A percentile compares a stretch with the other conserved stretches of the same genome.
Evolutionary conservation across 768 basidiomycete genomes (phyloP).

Genomic region (Leccinum obscurum): DNA sequence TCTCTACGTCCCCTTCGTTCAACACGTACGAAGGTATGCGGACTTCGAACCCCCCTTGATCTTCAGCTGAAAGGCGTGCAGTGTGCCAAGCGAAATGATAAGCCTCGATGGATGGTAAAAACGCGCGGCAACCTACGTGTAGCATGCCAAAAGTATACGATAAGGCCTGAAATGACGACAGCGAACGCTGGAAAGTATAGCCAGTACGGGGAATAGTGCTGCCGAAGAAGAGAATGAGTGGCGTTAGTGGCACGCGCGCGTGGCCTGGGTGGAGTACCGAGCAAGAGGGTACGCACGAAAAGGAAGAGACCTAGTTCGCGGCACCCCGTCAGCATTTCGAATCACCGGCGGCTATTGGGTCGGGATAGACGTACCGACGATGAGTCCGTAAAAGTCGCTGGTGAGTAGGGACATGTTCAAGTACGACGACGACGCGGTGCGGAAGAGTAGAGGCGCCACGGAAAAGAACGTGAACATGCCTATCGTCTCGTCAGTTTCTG

Average conservation of each 20-base stretch:
- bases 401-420: constrained; percentile 84
- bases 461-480: constrained; percentile 85
- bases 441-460: constrained; percentile 77
- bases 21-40: constrained; percentile 24
- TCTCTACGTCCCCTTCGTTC: background rate
- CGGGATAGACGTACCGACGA: constrained; percentile 51
- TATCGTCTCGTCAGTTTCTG: constrained; percentile 18
- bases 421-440: constrained; percentile 82
- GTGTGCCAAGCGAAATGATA: background rate
- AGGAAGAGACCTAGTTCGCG: constrained; percentile 45
- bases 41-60: constrained; percentile 53
- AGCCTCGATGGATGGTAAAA: background rate
- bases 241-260: background rate
- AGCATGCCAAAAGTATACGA: constrained; percentile 84
- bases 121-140: constrained; percentile 56
- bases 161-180: constrained; percentile 67
- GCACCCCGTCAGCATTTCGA: constrained; percentile 2
- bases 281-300: constrained; percentile 39
- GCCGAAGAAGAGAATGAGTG: background rate
- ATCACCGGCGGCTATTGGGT: background rate
- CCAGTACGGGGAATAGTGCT: constrained; percentile 87
- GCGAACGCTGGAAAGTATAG: constrained; percentile 82
- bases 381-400: constrained; percentile 83
- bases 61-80: constrained; percentile 54
- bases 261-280: background rate